Percentiles rank a stretch among this genome's conserved stretches.
phyloP scores from a whole-genome alignment of 1,139 yeast species.

The Hansenula sp. region DNA sequence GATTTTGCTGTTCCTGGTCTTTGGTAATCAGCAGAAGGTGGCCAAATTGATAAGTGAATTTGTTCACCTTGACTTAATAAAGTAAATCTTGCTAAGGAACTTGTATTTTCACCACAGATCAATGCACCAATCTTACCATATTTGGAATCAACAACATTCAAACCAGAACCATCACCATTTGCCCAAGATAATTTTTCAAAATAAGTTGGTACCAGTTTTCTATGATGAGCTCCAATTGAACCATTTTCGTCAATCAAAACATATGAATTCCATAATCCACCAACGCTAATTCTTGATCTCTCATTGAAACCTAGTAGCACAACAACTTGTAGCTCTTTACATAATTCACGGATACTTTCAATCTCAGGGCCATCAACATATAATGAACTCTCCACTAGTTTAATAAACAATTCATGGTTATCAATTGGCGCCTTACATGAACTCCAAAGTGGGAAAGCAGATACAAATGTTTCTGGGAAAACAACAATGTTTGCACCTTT shows the following conservation, averaged over 20 bases:
- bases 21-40: slow-evolving; percentile 16
- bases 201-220: slow-evolving; percentile 19
- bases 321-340: slow-evolving; percentile 12
- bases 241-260: slow-evolving; percentile 18
- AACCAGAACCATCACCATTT: slow-evolving; percentile 19
- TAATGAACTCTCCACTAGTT: slow-evolving; percentile 14
- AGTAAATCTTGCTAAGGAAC: slow-evolving; percentile 16
- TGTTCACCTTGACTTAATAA: slow-evolving; percentile 19
- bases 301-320: slow-evolving; percentile 19
- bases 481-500: slow-evolving; percentile 17
- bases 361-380: slow-evolving; percentile 21
- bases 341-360: slow-evolving; percentile 6
- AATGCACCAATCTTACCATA: slow-evolving; percentile 19
- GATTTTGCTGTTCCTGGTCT: slow-evolving; percentile 11
- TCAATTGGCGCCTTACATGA: slow-evolving; percentile 20
- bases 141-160: slow-evolving; percentile 17
- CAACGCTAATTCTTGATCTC: slow-evolving; percentile 14
- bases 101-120: slow-evolving; percentile 21
- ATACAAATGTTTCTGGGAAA: slow-evolving; percentile 17
- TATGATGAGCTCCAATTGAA: slow-evolving; percentile 14
- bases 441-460: slow-evolving; percentile 19
- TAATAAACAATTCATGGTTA: slow-evolving; percentile 16
- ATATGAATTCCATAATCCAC: slow-evolving; percentile 19
- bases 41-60: slow-evolving; percentile 20
- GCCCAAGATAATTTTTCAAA: slow-evolving; percentile 19